Evolutionary conservation across 2,329 filamentous ascomycete species (phyloP).

Genomic region (Curvularia eragrostidis): DNA sequence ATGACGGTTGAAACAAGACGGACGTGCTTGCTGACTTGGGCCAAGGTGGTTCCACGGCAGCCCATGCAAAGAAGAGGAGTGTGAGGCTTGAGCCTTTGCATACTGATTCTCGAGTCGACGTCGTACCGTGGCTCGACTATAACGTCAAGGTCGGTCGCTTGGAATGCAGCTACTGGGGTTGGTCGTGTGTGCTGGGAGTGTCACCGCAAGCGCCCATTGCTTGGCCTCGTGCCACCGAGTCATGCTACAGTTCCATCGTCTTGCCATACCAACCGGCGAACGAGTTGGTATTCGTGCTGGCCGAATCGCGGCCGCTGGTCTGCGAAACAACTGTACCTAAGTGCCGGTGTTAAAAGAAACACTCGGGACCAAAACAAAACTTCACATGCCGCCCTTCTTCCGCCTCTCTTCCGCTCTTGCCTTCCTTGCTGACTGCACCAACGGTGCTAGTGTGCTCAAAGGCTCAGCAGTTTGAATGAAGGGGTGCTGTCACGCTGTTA

Average conservation of each 20-base stretch:
- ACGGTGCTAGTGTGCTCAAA: slow-evolving; percentile 75
- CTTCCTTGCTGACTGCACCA: slow-evolving; percentile 84
- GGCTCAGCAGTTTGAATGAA: slow-evolving; percentile 62
- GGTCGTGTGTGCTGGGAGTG: slow-evolving; percentile 5
- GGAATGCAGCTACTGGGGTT: slow-evolving; percentile 5
- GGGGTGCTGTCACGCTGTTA: slow-evolving; percentile 46
- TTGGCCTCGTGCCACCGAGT: slow-evolving; percentile 8
- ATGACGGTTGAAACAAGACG: slow-evolving; percentile 10
- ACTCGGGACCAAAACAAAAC: slow-evolving; percentile 28
- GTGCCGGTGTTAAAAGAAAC: slow-evolving; percentile 37
- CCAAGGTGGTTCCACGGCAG: slow-evolving; percentile 21
- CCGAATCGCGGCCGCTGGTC: slow-evolving; percentile 24
- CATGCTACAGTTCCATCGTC: slow-evolving; percentile 18
- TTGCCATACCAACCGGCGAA: slow-evolving; percentile 42
- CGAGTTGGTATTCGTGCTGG: slow-evolving; percentile 30
- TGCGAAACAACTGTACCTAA: slow-evolving; percentile 33
- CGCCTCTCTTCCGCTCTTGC: slow-evolving; percentile 78
- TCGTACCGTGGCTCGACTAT: slow-evolving; percentile 11
- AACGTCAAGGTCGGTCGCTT: slow-evolving; percentile 3
- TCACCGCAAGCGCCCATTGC: slow-evolving; percentile 3
- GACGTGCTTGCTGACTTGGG: slow-evolving; percentile 21
- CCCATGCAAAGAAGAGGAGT: slow-evolving; percentile 14
- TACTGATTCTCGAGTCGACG: slow-evolving; percentile 14
- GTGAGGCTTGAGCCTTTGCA: slow-evolving; percentile 21
- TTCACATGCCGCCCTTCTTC: slow-evolving; percentile 56